phyloP scores from a whole-genome alignment of 306 rosid species.

The Quercus engelmannii region DNA sequence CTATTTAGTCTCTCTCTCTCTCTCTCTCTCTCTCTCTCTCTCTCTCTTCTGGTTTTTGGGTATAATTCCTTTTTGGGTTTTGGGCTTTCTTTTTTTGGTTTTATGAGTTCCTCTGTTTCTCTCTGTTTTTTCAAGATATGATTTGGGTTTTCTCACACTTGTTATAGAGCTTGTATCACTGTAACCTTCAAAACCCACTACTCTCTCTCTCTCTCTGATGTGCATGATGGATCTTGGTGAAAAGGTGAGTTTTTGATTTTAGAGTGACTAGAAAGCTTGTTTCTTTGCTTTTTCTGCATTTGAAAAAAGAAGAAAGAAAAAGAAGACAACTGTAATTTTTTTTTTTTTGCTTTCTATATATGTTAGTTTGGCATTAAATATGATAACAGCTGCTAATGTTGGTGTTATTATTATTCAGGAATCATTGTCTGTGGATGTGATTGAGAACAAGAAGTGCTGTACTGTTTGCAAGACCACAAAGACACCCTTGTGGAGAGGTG shows the following conservation, averaged over 20 bases:
- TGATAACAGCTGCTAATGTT: background rate
- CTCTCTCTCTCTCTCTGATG: background rate
- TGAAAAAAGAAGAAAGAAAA: background rate
- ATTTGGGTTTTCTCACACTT: too few species aligned
- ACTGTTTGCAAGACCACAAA: slow-evolving; percentile 60
- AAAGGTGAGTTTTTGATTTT: slow-evolving; percentile 19
- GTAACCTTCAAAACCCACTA: background rate
- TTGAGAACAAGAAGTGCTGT: slow-evolving; percentile 45
- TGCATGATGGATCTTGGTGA: slow-evolving; percentile 39
- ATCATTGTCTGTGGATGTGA: slow-evolving; percentile 17
- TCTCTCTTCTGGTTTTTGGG: too few species aligned
- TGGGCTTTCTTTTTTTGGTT: too few species aligned
- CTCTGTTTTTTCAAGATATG: too few species aligned
- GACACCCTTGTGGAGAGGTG: slow-evolving; percentile 86
- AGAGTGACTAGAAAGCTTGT: too few species aligned
- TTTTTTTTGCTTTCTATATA: background rate
- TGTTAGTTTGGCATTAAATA: background rate
- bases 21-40: too few species aligned
- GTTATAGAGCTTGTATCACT: background rate
- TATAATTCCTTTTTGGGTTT: too few species aligned
- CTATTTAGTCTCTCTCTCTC: too few species aligned
- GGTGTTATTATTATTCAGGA: slow-evolving; percentile 26
- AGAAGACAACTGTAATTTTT: background rate
- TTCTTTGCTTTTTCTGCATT: background rate
- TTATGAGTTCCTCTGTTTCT: too few species aligned